Evolutionary conservation across 306 rosid genomes (phyloP).

Genomic region (Vicia sativa): DNA sequence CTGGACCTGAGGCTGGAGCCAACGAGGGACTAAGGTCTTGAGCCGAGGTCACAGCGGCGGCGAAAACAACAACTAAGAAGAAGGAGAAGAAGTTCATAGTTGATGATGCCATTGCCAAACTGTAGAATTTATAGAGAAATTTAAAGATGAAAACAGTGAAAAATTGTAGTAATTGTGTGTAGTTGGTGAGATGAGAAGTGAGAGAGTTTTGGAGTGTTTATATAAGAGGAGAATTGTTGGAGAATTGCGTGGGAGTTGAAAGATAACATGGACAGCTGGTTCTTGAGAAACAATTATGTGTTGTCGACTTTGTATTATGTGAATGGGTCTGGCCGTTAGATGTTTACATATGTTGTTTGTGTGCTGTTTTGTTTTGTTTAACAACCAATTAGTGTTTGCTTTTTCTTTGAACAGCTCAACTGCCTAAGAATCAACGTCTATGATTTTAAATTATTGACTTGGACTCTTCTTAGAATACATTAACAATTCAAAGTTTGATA

Average conservation of each 20-base stretch:
- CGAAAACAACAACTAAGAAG: constrained; percentile 32
- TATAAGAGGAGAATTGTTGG: background rate
- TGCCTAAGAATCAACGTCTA: background rate
- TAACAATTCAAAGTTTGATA: no score
- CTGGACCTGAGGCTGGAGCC: constrained; percentile 6
- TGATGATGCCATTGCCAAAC: background rate
- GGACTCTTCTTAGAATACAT: background rate
- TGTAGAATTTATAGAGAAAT: background rate
- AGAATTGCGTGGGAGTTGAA: background rate
- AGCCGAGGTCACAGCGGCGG: constrained; percentile 32
- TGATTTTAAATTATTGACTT: background rate
- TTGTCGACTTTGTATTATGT: background rate
- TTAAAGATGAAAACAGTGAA: background rate
- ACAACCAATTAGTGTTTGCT: background rate
- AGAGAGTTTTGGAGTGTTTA: background rate
- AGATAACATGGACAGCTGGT: background rate
- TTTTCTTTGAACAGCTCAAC: background rate
- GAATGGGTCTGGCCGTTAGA: background rate
- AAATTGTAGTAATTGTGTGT: background rate
- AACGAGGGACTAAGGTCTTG: constrained; percentile 32
- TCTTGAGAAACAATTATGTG: background rate
- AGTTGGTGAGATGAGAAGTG: no score
- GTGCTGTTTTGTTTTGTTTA: background rate
- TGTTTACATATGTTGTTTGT: background rate
- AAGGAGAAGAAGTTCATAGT: constrained; percentile 4